Evolutionary conservation across 306 rosid species (phyloP), one percentile per base, ranked within the genome.

Genomic region (Dryas alaskensis): DNA sequence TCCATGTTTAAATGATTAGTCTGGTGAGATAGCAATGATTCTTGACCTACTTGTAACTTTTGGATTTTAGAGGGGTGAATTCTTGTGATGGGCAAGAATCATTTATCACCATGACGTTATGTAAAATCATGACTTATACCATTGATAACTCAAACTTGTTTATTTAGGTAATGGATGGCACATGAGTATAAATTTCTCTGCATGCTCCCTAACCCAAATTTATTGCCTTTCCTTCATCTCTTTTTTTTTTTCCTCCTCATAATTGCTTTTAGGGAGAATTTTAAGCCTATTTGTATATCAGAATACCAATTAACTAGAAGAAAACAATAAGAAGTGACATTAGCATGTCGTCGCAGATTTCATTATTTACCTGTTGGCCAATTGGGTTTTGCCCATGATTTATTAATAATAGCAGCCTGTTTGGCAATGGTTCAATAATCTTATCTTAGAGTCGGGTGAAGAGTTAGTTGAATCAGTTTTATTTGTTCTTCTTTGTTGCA

Each of bases 401-500:
- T 6, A 22, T 7, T 57, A 4, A 25, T 7, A 25, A 27, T 60
- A 69, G 72, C 1, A 42, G 62, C 48, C 73, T 14, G 19, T 13
- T 72, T 72, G 12, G 76, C 54, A 78, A 76, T 65, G 66, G 27
- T 64, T 49, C 14, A 22, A 55, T 49, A 59, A 57, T 68, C 50
- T 17, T 53, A 25, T 66, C 68, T 57, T 9, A 39, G 51, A 46
- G 6, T 71, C 63, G 54, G 39, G 27, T 50, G 31, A 70, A 14
- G 3, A 27, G 44, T 66, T 77, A 54, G 73, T 80, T 67, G 71
- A 75, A 61, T 55, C 60, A 65, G 60, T 45, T 14, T 67, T 6
- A 31, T 67, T 60, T 69, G 52, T 72, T 79, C 40, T 73, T 83
- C 69, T 50, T 70, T 58, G 10, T 65, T 80, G 84, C 94, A 94